Percentiles rank a stretch among this genome's conserved stretches.
phyloP scores from a whole-genome alignment of 345 rosid species.

The Aquilaria yunnanensis region DNA sequence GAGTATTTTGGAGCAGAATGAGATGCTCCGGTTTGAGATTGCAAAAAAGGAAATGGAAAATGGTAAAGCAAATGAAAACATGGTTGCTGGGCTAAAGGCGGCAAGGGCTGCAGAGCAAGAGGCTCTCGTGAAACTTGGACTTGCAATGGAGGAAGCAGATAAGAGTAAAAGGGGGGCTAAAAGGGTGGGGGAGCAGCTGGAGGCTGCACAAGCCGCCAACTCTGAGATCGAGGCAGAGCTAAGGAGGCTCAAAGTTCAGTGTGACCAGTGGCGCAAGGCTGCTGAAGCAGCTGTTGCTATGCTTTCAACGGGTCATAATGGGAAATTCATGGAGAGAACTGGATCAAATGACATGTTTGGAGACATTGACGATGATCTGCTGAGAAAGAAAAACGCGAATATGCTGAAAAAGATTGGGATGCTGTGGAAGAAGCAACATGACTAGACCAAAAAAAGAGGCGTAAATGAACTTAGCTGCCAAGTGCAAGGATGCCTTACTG shows the following conservation, averaged over 20 bases:
- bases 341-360: conserved; percentile 56
- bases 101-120: conserved; percentile 53
- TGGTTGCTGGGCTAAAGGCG: conserved; percentile 26
- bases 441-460: conserved; percentile 27
- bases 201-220: conserved; percentile 66
- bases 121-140: conserved; percentile 57
- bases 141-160: conserved; percentile 79
- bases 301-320: conserved; percentile 75
- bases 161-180: conserved; percentile 61
- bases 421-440: conserved; percentile 93
- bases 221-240: conserved; percentile 70
- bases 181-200: conserved; percentile 70
- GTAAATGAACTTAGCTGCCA: no score
- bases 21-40: conserved; percentile 48
- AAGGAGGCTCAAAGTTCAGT: conserved; percentile 87
- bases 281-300: conserved; percentile 93
- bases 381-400: conserved; percentile 88
- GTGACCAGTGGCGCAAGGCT: conserved; percentile 99
- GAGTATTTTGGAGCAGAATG: conserved; percentile 58
- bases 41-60: conserved; percentile 39
- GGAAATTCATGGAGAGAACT: conserved; percentile 58
- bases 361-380: conserved; percentile 62
- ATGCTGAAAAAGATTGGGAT: conserved; percentile 93
- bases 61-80: conserved; percentile 23
- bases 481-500: no score